Evolutionary conservation across 1,284 basidiomycete genomes (phyloP), one percentile per base, ranked within the genome.

Genomic region (Irpex sp.): DNA sequence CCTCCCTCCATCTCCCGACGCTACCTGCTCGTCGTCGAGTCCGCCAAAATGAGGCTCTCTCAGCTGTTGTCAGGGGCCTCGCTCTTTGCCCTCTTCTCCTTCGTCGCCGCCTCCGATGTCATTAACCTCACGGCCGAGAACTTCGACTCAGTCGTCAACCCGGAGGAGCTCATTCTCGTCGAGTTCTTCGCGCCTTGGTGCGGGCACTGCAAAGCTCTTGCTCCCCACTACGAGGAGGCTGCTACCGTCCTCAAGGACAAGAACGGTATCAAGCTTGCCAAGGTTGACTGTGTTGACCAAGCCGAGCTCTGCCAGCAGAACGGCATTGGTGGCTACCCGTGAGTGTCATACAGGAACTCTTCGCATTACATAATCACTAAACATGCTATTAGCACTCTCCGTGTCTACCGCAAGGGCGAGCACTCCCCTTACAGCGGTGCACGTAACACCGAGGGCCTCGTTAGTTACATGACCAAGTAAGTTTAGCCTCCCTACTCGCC

Each of bases 131-230:
- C 86, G 48, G 75, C 86, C 56, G 74, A 79, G 68, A 86, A 81
- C 72, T 98, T 98, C 75, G 82, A 88, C 67, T 76, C 82, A 36
- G 77, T 83, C 63, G 86, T 96, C 65, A 78, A 83, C 66, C 76
- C 81, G 9, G 91, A 93, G 71, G 74, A 88, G 48, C 79, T 98
- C 65, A 88, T 96, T 67, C 84, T 99, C 54, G 92, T 98, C 68
- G 96, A 99, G 82, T 98, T 96, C 86, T 96, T 91, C 74, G 94
- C 93, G 42, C 93, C 93, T 62, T 94, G 92, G 92, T 93, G 91
- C 69, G 92, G 92, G 53, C 92, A 94, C 80, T 96, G 94, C 82
- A 94, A 96, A 74, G 89, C 91, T 57, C 83, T 96, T 57, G 93
- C 93, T 28, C 94, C 93, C 63, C 87, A 99, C 71, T 99, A 98